Conservation (phyloP, 1,139 yeast genomes). For the Taphrina flavorubra region DNA sequence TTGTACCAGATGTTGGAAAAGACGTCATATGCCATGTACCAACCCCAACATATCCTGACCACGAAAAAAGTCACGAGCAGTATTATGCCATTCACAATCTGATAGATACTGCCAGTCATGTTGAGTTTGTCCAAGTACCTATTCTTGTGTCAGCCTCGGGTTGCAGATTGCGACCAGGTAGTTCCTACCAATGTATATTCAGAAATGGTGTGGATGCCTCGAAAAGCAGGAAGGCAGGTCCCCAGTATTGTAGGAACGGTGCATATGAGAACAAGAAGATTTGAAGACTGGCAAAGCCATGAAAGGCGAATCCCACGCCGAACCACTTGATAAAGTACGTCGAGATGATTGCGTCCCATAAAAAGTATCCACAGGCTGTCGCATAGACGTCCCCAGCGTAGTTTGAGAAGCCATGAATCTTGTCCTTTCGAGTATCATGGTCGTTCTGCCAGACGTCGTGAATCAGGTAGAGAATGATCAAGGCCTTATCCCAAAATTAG, state of each 20-base stretch:
- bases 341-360: slow-evolving; percentile 87
- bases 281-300: slow-evolving; percentile 79
- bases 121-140: slow-evolving; percentile 42
- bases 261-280: slow-evolving; percentile 67
- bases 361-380: slow-evolving; percentile 79
- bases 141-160: slow-evolving; percentile 56
- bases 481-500: background rate
- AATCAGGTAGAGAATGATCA: slow-evolving; percentile 54
- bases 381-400: slow-evolving; percentile 75
- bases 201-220: slow-evolving; percentile 93
- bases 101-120: slow-evolving; percentile 50
- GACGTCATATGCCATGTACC: slow-evolving; percentile 63
- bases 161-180: background rate
- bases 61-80: slow-evolving; percentile 73
- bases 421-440: slow-evolving; percentile 58
- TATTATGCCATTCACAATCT: slow-evolving; percentile 70
- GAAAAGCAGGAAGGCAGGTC: slow-evolving; percentile 81
- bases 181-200: slow-evolving; percentile 73
- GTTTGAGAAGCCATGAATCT: slow-evolving; percentile 70
- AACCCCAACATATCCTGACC: slow-evolving; percentile 86
- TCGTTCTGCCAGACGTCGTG: slow-evolving; percentile 66
- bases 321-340: slow-evolving; percentile 64
- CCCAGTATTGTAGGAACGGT: slow-evolving; percentile 82
- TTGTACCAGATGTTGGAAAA: slow-evolving; percentile 48
- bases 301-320: slow-evolving; percentile 83